Evolutionary conservation across 495 filamentous ascomycete species (phyloP).

Genomic region (Baudoinia panamericana): DNA sequence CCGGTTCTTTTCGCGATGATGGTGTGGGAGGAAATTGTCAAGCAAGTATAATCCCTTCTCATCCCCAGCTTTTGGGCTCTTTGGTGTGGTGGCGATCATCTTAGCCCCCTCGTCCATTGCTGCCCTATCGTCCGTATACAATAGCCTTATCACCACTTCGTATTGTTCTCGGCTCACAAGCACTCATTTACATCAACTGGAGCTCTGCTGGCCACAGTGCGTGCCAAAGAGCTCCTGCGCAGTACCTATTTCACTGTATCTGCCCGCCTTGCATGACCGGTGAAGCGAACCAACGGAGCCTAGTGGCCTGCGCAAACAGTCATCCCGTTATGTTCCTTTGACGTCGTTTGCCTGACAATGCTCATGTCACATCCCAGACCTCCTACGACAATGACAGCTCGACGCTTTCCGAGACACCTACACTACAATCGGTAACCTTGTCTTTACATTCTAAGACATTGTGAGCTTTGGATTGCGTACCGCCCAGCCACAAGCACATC

Average conservation of each 20-base stretch:
- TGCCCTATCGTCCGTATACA: conserved; percentile 7
- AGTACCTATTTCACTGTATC: conserved; percentile 2
- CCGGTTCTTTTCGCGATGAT: background rate
- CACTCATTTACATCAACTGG: too few species aligned
- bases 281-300: conserved; percentile 8
- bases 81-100: conserved; percentile 3
- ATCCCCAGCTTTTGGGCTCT: conserved; percentile 17
- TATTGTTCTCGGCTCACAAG: too few species aligned
- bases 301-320: conserved; percentile 17
- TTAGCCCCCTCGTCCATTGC: background rate
- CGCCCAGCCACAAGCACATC: background rate
- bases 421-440: too few species aligned
- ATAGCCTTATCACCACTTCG: background rate
- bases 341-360: conserved; percentile 13
- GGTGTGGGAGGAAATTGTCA: background rate
- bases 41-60: conserved; percentile 15
- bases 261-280: conserved; percentile 15
- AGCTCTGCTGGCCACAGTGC: too few species aligned
- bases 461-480: conserved; percentile 1
- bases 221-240: background rate
- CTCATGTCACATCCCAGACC: conserved; percentile 11
- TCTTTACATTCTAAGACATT: too few species aligned
- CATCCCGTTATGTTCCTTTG: conserved; percentile 13
- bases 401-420: too few species aligned
- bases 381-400: too few species aligned